These are phyloP conservation scores for Trypanosoma cruzi DNA, from an alignment of 208 protist species.

Conservation along the genomic window DNA sequence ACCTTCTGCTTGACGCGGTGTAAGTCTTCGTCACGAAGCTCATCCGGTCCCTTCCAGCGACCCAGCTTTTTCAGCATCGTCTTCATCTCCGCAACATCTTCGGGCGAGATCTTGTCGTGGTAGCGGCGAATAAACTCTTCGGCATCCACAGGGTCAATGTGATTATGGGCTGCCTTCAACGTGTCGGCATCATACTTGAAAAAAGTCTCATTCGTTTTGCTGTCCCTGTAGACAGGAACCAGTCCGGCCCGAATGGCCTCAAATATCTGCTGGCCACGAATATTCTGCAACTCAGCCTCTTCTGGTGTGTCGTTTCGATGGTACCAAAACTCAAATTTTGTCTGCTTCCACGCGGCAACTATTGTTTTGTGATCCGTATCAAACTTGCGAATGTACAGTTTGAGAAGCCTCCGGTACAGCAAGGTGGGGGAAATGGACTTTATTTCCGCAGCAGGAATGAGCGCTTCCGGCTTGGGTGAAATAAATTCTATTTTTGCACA, in stretches of 20 bases:
- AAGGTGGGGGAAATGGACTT: slow-evolving; percentile 56
- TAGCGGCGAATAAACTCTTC: slow-evolving; percentile 87
- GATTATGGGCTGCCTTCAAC: slow-evolving; percentile 79
- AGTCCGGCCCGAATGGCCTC: slow-evolving; percentile 78
- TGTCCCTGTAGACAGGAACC: slow-evolving; percentile 71
- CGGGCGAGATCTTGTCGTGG: slow-evolving; percentile 72
- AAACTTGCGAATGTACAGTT: slow-evolving; percentile 87
- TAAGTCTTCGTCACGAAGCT: slow-evolving; percentile 67
- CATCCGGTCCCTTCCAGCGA: slow-evolving; percentile 75
- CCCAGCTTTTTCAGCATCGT: slow-evolving; percentile 68
- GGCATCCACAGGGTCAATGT: slow-evolving; percentile 73
- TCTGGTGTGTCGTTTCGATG: slow-evolving; percentile 47
- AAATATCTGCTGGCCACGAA: slow-evolving; percentile 76
- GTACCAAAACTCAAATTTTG: slow-evolving; percentile 88
- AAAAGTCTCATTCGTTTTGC: slow-evolving; percentile 72
- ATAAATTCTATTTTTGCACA: slow-evolving; percentile 71
- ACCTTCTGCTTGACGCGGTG: slow-evolving; percentile 67
- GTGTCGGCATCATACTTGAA: slow-evolving; percentile 84
- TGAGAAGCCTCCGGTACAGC: slow-evolving; percentile 80
- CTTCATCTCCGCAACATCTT: slow-evolving; percentile 72
- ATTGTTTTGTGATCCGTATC: slow-evolving; percentile 88
- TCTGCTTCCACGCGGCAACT: slow-evolving; percentile 84
- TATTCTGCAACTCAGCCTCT: slow-evolving; percentile 67
- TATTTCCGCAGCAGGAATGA: slow-evolving; percentile 54
- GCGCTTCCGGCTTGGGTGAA: slow-evolving; percentile 60